Conservation (phyloP, 106 monocot species). For the Chionographis japonica region DNA sequence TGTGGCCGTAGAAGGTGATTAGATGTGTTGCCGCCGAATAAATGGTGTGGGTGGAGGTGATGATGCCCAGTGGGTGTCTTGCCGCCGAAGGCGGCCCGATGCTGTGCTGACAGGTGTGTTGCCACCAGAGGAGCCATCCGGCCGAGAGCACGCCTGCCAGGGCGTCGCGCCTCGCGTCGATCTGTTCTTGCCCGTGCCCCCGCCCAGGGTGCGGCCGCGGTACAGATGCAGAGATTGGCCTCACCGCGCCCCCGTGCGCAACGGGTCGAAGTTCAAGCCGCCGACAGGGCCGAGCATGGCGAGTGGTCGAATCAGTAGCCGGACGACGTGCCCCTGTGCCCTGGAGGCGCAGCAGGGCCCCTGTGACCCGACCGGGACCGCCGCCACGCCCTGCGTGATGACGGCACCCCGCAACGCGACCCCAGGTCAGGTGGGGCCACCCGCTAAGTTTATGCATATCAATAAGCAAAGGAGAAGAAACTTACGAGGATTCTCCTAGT, state of each 20-base stretch:
- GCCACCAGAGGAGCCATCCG: too few species aligned
- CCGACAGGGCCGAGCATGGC: neutral
- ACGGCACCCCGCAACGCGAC: conserved; percentile 19
- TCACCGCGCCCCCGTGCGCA: neutral
- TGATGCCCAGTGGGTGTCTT: too few species aligned
- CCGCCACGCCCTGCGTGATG: neutral
- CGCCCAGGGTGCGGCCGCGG: neutral
- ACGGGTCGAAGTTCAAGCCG: neutral
- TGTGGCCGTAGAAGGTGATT: too few species aligned
- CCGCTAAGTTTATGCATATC: conserved; percentile 30
- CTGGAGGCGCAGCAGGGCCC: too few species aligned
- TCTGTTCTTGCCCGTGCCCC: neutral
- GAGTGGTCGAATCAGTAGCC: neutral
- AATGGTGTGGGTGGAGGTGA: too few species aligned
- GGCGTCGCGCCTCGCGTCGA: conserved; percentile 11
- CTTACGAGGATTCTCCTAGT: conserved; percentile 44
- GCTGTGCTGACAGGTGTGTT: too few species aligned
- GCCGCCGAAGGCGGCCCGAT: too few species aligned
- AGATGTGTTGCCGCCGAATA: too few species aligned
- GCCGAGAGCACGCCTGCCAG: conserved; percentile 21
- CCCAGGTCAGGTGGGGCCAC: conserved; percentile 28
- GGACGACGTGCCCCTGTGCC: neutral
- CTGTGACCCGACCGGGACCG: neutral
- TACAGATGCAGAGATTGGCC: conserved; percentile 17
- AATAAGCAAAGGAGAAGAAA: conserved; percentile 39